These are phyloP conservation scores for Dactylella cylindrospora DNA, from an alignment of 2,329 filamentous ascomycete species.

Conservation along the genomic window DNA sequence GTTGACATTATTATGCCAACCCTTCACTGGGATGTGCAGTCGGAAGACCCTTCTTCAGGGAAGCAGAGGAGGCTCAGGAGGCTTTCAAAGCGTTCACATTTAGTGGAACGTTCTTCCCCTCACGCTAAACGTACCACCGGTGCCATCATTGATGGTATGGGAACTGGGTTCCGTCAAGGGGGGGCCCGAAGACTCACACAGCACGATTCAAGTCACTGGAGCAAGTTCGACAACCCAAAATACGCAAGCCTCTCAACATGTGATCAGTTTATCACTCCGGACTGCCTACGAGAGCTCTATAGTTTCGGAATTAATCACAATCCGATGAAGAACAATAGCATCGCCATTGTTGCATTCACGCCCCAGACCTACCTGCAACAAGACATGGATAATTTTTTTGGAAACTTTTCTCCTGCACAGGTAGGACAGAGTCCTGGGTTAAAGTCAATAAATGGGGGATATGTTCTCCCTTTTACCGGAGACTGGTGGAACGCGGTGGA, in stretches of 20 bases:
- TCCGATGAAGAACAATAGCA: conserved; percentile 55
- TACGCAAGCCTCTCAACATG: conserved; percentile 51
- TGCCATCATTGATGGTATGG: conserved; percentile 27
- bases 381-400: conserved; percentile 58
- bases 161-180: conserved; percentile 18
- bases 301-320: conserved; percentile 35
- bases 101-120: no score
- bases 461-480: conserved; percentile 43
- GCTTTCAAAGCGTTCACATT: conserved; percentile 27
- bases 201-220: conserved; percentile 12
- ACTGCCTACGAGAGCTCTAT: conserved; percentile 59
- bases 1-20: conserved; percentile 55
- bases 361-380: conserved; percentile 58
- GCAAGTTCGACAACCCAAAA: conserved; percentile 23
- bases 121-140: conserved; percentile 6
- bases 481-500: conserved; percentile 56
- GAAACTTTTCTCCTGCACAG: conserved; percentile 54
- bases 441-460: conserved; percentile 56
- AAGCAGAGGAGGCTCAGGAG: conserved; percentile 29
- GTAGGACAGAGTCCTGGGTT: conserved; percentile 56
- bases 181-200: conserved; percentile 20
- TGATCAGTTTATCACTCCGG: conserved; percentile 60
- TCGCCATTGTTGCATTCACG: conserved; percentile 59
- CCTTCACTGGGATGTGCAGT: conserved; percentile 52
- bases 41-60: conserved; percentile 13